Evolutionary conservation across 148 eudicot genomes (phyloP), one percentile per base, ranked within the genome.

Genomic region (Suaeda aralocaspica): DNA sequence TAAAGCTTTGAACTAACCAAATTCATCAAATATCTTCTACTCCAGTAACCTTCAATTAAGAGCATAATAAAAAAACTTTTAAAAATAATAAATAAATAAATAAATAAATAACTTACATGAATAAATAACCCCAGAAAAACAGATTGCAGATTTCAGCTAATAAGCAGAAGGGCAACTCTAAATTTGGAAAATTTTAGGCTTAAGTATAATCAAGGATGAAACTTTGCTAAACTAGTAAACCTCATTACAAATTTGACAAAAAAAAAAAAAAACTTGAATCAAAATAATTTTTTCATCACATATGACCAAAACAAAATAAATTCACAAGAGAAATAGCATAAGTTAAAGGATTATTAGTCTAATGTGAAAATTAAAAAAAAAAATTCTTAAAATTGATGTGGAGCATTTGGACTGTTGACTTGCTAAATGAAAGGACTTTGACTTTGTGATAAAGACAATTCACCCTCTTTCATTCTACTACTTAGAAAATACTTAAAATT

Each of bases 361-460:
- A n/a, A n/a, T n/a, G n/a, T n/a, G n/a, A n/a, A n/a, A n/a, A n/a
- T n/a, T n/a, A 55, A 41, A 30, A 21, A 24, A n/a, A 46, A 30
- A 28, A 1, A 28, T 12, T 42, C 19, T n/a, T 12, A 11, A 56
- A 25, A 15, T 53, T 42, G n/a, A 9, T 9, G 28, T 21, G 63
- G 29, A 13, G 19, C 56, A 24, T 36, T 12, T 16, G 52, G 55
- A 68, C 55, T 28, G 51, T 69, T 69, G 78, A 75, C 73, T 75
- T 41, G 7, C 29, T 59, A 68, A 60, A 6, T 29, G 70, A 68
- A 21, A 25, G 62, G 64, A 62, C 78, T 75, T 9, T 15, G 45
- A 69, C 78, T 63, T 62, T 0, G 12, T 21, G 16, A 62, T 18
- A 39, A 30, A 6, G 6, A 29, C 48, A 49, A 59, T 18, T 14